phyloP scores from a whole-genome alignment of 805 yeast genomes.

The Wickerhamiella azyma region DNA sequence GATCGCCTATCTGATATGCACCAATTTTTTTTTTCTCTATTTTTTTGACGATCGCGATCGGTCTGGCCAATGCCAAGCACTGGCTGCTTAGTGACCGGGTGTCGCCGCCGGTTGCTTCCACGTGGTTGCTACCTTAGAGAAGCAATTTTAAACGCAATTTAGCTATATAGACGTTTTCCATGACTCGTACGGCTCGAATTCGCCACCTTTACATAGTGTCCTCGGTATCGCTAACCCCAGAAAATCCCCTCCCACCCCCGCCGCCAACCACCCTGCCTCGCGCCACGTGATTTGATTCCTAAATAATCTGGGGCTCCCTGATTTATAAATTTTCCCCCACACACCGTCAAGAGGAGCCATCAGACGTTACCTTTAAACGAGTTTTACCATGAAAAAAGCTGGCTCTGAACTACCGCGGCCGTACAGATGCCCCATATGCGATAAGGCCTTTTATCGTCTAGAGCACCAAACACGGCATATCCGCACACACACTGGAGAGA shows the following conservation, averaged over 20 bases:
- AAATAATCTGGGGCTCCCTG: not conserved
- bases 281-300: not conserved
- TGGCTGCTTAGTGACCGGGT: no score
- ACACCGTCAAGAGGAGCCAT: not conserved
- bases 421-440: constrained; percentile 72
- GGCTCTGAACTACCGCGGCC: constrained; percentile 40
- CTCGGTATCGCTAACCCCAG: not conserved
- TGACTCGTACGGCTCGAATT: no score
- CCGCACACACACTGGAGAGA: constrained; percentile 86
- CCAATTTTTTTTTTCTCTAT: no score
- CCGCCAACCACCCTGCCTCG: not conserved
- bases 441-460: constrained; percentile 71
- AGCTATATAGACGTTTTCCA: no score
- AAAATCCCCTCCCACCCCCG: not conserved
- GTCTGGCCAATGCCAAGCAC: no score
- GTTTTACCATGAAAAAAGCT: constrained; percentile 1
- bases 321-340: not conserved
- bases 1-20: no score
- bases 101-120: no score
- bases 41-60: no score
- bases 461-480: constrained; percentile 89
- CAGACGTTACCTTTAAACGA: not conserved
- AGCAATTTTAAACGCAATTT: no score
- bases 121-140: no score
- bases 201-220: no score